Percentiles rank a stretch among this genome's conserved stretches.
Evolutionary conservation across 306 rosid genomes (phyloP).

Genomic region (Trichosanthes cucumerina): DNA sequence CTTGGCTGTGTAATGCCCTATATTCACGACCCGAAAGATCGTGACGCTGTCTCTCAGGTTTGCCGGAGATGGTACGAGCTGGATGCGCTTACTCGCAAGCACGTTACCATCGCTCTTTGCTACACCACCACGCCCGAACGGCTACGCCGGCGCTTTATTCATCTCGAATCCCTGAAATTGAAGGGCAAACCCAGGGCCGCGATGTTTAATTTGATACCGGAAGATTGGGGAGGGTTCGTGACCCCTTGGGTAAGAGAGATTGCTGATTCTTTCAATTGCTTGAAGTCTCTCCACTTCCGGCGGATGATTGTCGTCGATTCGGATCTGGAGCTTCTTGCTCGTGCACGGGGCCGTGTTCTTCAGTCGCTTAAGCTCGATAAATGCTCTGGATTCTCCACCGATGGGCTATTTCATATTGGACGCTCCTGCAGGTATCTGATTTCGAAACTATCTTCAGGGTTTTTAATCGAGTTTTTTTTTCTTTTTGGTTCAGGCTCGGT

Average conservation of each 20-base stretch:
- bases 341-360: constrained; percentile 53
- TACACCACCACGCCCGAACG: constrained; percentile 76
- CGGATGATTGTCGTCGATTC: constrained; percentile 86
- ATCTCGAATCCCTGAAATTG: constrained; percentile 65
- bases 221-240: constrained; percentile 92
- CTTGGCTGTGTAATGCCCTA: constrained; percentile 67
- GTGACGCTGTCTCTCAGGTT: constrained; percentile 73
- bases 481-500: background rate
- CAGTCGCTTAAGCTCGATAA: constrained; percentile 67
- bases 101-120: constrained; percentile 86
- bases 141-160: constrained; percentile 51
- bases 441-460: background rate
- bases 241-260: constrained; percentile 81
- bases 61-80: constrained; percentile 84
- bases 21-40: constrained; percentile 64
- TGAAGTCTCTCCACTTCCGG: constrained; percentile 70
- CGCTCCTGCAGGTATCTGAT: constrained; percentile 59
- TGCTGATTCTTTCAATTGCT: constrained; percentile 41
- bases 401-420: constrained; percentile 55
- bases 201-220: constrained; percentile 89
- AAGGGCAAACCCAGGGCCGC: constrained; percentile 97
- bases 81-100: constrained; percentile 83
- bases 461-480: background rate
- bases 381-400: constrained; percentile 90
- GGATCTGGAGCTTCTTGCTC: constrained; percentile 64